Evolutionary conservation across 225 moss, liverwort and hornwort genomes (phyloP), one percentile per base, ranked within the genome.

Genomic region (Takakia lepidozioides): DNA sequence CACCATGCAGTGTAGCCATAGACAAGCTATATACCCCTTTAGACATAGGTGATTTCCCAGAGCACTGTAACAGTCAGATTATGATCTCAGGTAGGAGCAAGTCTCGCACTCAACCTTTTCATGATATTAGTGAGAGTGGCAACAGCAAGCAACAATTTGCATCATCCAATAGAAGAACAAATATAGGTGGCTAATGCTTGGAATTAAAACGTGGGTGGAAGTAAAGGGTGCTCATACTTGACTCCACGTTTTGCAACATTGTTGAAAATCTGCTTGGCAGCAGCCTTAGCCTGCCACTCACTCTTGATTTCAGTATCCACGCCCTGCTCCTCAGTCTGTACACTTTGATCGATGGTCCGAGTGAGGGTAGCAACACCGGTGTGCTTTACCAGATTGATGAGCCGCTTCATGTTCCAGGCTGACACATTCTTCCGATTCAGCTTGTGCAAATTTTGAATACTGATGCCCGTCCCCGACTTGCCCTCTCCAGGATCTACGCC

Each of bases 321-420:
- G 32, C 32, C 32, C 32, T 32, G 8, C 32, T 63, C 73, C 17
- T 52, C 57, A 38, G 59, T 43, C 2, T 32, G 0, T 6, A 40
- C 68, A 10, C 50, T 70, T 5, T 66, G 72, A 39, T 82, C 90
- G 6, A 95, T 65, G 4, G 82, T 79, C 40, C 87, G 95, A 32
- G 87, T 84, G 6, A 95, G 58, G 2, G 90, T 95, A 0, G 90
- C 62, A 32, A 81, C 72, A 2, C 81, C 81, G 14, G 77, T 83
- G 30, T 71, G 45, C 41, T 66, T 72, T 0, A 95, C 67, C 55
- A 90, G 48, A 25, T 90, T 82, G 29, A 95, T 60, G 22, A 95
- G 80, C 15, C 90, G 78, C 73, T 90, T 95, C 95, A 95, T 95
- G 74, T 95, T 90, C 73, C 87, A 95, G 9, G 95, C 87, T 5